A percentile compares a stretch with the other conserved stretches of the same genome.
Evolutionary conservation across 2,329 filamentous ascomycete species (phyloP).

Genomic region (Cyphellophora attinorum): DNA sequence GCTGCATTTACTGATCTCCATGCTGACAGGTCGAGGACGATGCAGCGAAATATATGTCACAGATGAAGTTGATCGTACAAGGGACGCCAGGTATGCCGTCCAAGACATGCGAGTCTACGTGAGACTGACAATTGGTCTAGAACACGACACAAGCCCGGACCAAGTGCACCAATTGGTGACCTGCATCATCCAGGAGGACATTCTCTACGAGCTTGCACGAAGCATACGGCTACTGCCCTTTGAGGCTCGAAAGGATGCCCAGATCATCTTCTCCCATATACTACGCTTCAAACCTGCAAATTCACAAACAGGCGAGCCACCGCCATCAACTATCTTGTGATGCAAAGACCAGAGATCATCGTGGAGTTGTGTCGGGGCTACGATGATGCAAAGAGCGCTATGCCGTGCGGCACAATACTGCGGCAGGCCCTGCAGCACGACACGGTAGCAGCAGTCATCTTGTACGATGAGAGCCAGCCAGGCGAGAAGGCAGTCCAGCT

Average conservation of each 20-base stretch:
- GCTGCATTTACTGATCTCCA: slow-evolving; percentile 5
- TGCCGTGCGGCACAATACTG: slow-evolving; percentile 80
- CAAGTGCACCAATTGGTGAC: slow-evolving; percentile 80
- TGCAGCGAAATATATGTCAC: slow-evolving; percentile 63
- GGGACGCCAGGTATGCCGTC: slow-evolving; percentile 68
- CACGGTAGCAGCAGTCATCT: slow-evolving; percentile 76
- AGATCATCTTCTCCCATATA: slow-evolving; percentile 90
- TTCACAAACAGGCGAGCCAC: slow-evolving; percentile 62
- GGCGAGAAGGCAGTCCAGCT: slow-evolving; percentile 68
- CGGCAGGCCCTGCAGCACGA: slow-evolving; percentile 87
- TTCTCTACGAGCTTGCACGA: slow-evolving; percentile 73
- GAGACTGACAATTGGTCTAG: slow-evolving; percentile 37
- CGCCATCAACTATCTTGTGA: slow-evolving; percentile 80
- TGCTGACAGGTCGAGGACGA: slow-evolving; percentile 12
- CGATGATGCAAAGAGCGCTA: slow-evolving; percentile 80
- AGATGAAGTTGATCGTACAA: slow-evolving; percentile 90
- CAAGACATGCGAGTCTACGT: slow-evolving; percentile 6
- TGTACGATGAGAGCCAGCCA: slow-evolving; percentile 79
- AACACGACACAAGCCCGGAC: slow-evolving; percentile 76
- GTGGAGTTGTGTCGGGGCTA: slow-evolving; percentile 84
- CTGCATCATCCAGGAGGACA: slow-evolving; percentile 77
- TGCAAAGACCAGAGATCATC: slow-evolving; percentile 76
- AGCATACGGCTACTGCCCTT: slow-evolving; percentile 82
- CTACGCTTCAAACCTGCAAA: slow-evolving; percentile 72
- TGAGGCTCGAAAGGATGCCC: slow-evolving; percentile 90